Base-by-base conservation (phyloP, 2,329 filamentous ascomycete species). In the Hymenoscyphus occultus region DNA sequence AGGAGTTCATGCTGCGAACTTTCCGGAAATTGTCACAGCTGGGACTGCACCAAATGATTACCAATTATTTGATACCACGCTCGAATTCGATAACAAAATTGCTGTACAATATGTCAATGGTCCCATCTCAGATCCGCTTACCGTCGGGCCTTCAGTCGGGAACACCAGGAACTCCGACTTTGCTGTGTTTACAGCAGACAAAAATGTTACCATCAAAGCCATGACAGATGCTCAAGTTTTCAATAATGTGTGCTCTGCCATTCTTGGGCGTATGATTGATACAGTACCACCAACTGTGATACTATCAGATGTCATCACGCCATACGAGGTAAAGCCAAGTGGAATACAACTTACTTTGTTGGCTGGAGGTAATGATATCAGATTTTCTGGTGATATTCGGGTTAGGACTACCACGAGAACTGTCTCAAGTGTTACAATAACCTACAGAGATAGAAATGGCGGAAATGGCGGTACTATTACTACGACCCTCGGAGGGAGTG, bases 231-330 rank as follows among this genome's bases (percentile, higher is more conserved):
- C 79, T 0, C 70, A 75, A 0, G 75, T 74, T 12, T 87, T 86
- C 75, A 76, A 76, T 48, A 77, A 70, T 22, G 76, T 78, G 19
- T 89, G 86, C 74, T 76, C 78, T 68, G 76, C 73, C 3, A 79
- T 87, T 19, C 75, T 88, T 48, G 82, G 85, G 71, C 83, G 82
- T 72, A 83, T 88, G 85, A 85, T 88, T 65, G 83, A 89, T n/a
- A 78, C 81, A 3, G 84, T 88, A 0, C 85, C 85, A 1, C 71
- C 75, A 2, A 78, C 77, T 2, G 82, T 86, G 3, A 76, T 76
- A 0, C 79, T 88, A 3, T 81, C 81, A 0, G 81, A 82, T 59
- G 78, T 82, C 2, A 81, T 88, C 63, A 74, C 76, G 10, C 83
- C 85, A 0, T 88, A 88, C 73, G 79, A 79, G 16, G 80, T 87